Evolutionary conservation across 2,329 filamentous ascomycete species (phyloP), one percentile per base, ranked within the genome.

Genomic region (Venturiaceae sp.): DNA sequence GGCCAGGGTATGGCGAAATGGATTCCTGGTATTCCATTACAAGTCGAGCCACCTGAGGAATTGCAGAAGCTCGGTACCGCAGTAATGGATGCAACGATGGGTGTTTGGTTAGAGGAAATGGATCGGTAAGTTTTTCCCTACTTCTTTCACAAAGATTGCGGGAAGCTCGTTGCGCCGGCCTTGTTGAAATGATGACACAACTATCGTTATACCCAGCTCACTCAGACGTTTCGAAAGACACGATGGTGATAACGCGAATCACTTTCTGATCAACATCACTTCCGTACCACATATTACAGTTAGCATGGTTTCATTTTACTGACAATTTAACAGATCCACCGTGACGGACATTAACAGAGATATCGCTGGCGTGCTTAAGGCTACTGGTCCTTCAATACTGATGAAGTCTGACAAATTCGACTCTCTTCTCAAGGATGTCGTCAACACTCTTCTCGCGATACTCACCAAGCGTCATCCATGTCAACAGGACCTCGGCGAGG

Each of bases 181-280:
- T 13, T 30, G 30, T 69, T 71, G 70, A 75, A 68, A 86, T 90
- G 91, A 96, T 96, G 91, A 96, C 76, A 60, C 80, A 83, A 79
- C 75, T 78, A 83, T 85, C 89, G 90, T 92, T 92, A 92, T 83
- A 92, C 92, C 91, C 92, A 96, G 92, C 92, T 96, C 92, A 96
- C 92, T 96, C 90, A 89, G 88, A 97, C 86, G 86, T 89, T 82
- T 26, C 21, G 77, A 82, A 77, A 64, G 71, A 84, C 88, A 84
- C 84, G 77, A 85, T 95, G 90, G 88, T 90, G 90, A 86, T 86
- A 94, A 95, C 76, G 79, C 90, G 87, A 81, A 76, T 80, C 75
- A 78, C 73, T 78, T 78, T 74, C 77, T 80, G 77, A 80, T 68
- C 55, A 69, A 64, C 62, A 46, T 21, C 37, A 61, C 41, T 39